phyloP scores from a whole-genome alignment of 2,329 filamentous ascomycete genomes.

The Pseudohalonectria lignicola region DNA sequence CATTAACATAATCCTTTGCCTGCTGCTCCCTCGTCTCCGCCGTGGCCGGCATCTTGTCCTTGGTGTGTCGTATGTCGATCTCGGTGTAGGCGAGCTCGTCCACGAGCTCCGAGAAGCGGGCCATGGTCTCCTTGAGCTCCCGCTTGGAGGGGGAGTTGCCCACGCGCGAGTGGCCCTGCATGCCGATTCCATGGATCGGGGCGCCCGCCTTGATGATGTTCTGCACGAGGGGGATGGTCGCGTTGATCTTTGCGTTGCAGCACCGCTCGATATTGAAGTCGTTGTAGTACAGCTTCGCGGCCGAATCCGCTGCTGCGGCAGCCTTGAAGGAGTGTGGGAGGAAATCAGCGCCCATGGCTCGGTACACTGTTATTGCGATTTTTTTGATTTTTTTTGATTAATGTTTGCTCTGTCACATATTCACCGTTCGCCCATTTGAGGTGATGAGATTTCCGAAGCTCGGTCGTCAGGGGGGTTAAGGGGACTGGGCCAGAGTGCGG shows the following conservation, averaged over 20 bases:
- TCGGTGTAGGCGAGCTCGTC: constrained; percentile 38
- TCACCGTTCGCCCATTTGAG: no score
- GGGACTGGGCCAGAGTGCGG: constrained; percentile 1
- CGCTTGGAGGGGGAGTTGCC: constrained; percentile 26
- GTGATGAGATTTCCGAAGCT: not conserved
- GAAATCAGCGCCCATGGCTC: constrained; percentile 33
- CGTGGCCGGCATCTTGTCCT: constrained; percentile 27
- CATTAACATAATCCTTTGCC: constrained; percentile 30
- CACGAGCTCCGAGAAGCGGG: constrained; percentile 28
- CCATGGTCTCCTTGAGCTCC: constrained; percentile 23
- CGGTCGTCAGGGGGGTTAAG: not conserved
- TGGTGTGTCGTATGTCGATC: constrained; percentile 33
- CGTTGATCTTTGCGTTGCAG: constrained; percentile 17
- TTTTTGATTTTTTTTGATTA: no score
- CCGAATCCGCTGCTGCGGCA: constrained; percentile 26
- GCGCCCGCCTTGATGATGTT: constrained; percentile 19
- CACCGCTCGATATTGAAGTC: constrained; percentile 36
- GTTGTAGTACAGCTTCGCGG: constrained; percentile 40
- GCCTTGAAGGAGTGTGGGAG: constrained; percentile 35
- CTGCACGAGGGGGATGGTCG: constrained; percentile 18
- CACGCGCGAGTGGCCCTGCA: constrained; percentile 38
- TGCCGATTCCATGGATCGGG: constrained; percentile 39
- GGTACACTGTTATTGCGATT: no score
- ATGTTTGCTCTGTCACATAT: no score
- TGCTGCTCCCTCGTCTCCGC: constrained; percentile 29